phyloP scores from a whole-genome alignment of 768 basidiomycete genomes.

The Termitomyces sp. region DNA sequence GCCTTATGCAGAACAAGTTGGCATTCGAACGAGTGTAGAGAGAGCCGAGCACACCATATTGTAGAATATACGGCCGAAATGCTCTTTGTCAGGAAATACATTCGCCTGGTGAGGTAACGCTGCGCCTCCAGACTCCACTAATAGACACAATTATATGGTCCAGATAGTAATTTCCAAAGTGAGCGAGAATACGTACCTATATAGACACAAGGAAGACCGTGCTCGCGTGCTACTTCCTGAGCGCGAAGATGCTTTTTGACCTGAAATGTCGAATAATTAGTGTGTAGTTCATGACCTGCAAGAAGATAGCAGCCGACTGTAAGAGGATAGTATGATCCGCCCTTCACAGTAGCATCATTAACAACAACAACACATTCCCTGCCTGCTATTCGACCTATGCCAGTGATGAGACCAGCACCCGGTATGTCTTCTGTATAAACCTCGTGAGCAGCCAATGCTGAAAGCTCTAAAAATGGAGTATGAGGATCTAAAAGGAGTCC shows the following conservation, averaged over 20 bases:
- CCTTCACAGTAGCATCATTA: slow-evolving; percentile 94
- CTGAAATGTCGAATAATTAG: slow-evolving; percentile 22
- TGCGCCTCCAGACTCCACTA: slow-evolving; percentile 93
- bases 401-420: slow-evolving; percentile 87
- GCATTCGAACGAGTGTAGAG: neutral
- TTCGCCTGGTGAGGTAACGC: slow-evolving; percentile 91
- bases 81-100: slow-evolving; percentile 92
- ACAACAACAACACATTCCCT: slow-evolving; percentile 84
- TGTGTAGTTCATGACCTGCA: neutral
- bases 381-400: slow-evolving; percentile 73
- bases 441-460: slow-evolving; percentile 78
- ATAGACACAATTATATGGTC: neutral
- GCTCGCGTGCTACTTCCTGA: slow-evolving; percentile 91
- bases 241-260: slow-evolving; percentile 96
- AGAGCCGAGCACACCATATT: slow-evolving; percentile 64
- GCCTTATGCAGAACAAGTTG: slow-evolving; percentile 40
- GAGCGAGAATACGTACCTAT: slow-evolving; percentile 50
- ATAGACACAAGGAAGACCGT: slow-evolving; percentile 87
- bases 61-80: slow-evolving; percentile 95
- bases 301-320: slow-evolving; percentile 40
- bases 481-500: slow-evolving; percentile 74
- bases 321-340: slow-evolving; percentile 87
- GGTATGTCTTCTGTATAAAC: slow-evolving; percentile 81
- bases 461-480: slow-evolving; percentile 87
- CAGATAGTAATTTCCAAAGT: neutral